These are phyloP conservation scores for Gastrolobium bilobum DNA, from an alignment of 306 rosid genomes.

Conservation along the genomic window DNA sequence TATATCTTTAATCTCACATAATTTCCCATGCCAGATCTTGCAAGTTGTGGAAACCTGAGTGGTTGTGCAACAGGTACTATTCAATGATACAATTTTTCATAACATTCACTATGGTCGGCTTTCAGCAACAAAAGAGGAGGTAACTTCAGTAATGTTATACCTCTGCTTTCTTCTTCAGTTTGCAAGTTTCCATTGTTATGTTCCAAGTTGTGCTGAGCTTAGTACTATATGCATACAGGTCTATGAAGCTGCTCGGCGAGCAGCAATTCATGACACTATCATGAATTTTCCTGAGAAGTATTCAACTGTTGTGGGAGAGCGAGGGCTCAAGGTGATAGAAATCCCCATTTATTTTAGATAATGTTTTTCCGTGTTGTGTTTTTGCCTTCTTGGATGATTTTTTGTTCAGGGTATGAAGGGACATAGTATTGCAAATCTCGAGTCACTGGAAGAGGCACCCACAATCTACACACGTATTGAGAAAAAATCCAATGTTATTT, in stretches of 20 bases:
- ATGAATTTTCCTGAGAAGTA: constrained; percentile 86
- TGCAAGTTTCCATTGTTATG: constrained; percentile 39
- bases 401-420: constrained; percentile 25
- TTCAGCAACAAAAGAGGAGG: constrained; percentile 92
- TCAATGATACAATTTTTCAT: constrained; percentile 93
- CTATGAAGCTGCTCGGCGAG: constrained; percentile 88
- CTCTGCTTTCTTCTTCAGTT: constrained; percentile 35
- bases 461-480: background rate
- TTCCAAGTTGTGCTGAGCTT: constrained; percentile 46
- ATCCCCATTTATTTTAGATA: constrained; percentile 35
- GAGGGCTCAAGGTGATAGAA: constrained; percentile 92
- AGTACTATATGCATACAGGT: constrained; percentile 62
- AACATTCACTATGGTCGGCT: constrained; percentile 93
- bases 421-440: constrained; percentile 26
- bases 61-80: constrained; percentile 80
- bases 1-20: constrained; percentile 22
- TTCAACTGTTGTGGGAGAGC: constrained; percentile 92
- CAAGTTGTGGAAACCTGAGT: constrained; percentile 47
- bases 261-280: constrained; percentile 95
- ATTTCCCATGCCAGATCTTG: constrained; percentile 37
- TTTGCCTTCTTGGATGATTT: background rate
- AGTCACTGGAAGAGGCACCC: background rate
- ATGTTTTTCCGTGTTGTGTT: constrained; percentile 26
- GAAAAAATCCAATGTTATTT: constrained; percentile 26
- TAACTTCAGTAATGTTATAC: constrained; percentile 49